Conservation (phyloP, 495 filamentous ascomycete genomes). For the Xylaria palmicola region DNA sequence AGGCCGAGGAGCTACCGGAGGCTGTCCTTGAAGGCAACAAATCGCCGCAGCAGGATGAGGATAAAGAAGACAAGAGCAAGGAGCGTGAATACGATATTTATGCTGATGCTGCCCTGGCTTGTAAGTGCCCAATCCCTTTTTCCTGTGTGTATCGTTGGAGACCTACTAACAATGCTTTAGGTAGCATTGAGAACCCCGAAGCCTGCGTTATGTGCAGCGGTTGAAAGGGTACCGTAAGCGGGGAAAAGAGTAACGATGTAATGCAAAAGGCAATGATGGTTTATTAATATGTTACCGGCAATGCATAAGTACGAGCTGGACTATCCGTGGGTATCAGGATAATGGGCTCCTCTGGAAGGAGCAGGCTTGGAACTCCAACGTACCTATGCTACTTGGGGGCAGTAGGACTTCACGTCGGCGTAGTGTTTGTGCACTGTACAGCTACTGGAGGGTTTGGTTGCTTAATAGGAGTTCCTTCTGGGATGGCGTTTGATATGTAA, state of each 20-base stretch:
- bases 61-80: conserved; percentile 62
- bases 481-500: conserved; percentile 7
- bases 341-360: not conserved
- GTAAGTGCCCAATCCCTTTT: conserved; percentile 63
- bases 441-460: not conserved
- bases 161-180: conserved; percentile 36
- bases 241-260: conserved; percentile 21
- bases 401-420: not conserved
- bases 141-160: not conserved
- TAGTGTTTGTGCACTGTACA: conserved; percentile 5
- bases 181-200: conserved; percentile 90
- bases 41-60: conserved; percentile 45
- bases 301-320: not conserved
- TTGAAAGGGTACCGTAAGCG: conserved; percentile 34
- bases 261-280: conserved; percentile 22
- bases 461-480: not conserved
- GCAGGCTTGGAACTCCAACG: not conserved
- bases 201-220: conserved; percentile 89
- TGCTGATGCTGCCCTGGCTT: conserved; percentile 83
- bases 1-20: conserved; percentile 58
- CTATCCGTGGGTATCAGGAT: conserved; percentile 3
- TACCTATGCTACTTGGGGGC: not conserved
- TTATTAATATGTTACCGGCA: not conserved
- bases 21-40: conserved; percentile 51
- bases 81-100: conserved; percentile 87